Conservation (phyloP, 106 monocot genomes). For the Vanilla planifolia region DNA sequence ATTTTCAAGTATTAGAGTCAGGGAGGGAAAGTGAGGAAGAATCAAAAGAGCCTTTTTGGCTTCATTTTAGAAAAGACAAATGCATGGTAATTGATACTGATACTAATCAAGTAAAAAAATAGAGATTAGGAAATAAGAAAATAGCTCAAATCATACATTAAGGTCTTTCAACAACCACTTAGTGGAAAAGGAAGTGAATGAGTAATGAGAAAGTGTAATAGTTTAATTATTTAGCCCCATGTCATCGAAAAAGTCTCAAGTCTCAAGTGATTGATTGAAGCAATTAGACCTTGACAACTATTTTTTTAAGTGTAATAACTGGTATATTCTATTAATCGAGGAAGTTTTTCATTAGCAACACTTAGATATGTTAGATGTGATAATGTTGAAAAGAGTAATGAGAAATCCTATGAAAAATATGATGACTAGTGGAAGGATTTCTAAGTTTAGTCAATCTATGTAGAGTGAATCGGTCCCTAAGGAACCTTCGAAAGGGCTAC, state of each 20-base stretch:
- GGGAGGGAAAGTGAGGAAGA: too few species aligned
- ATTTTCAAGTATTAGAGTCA: too few species aligned
- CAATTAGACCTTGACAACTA: conserved; percentile 1
- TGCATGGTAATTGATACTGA: too few species aligned
- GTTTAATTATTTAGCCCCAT: too few species aligned
- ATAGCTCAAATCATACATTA: too few species aligned
- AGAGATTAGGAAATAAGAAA: too few species aligned
- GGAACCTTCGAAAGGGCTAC: conserved; percentile 8
- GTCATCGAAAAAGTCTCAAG: conserved; percentile 1
- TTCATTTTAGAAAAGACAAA: too few species aligned
- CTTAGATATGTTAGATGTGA: conserved; percentile 6
- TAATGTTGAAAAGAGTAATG: conserved; percentile 4
- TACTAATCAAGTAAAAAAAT: too few species aligned
- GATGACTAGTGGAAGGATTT: conserved; percentile 5
- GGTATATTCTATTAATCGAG: conserved; percentile 6
- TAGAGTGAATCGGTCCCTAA: conserved; percentile 7
- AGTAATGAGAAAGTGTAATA: conserved; percentile 34
- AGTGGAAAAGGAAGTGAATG: too few species aligned
- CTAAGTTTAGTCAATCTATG: conserved; percentile 5
- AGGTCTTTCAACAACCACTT: too few species aligned
- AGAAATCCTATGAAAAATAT: conserved; percentile 14
- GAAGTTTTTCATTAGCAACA: conserved; percentile 7
- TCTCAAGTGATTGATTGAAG: conserved; percentile 13
- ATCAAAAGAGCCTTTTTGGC: too few species aligned
- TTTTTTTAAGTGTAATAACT: not conserved